phyloP scores from a whole-genome alignment of 345 rosid species.

The Mallotus nudiflorus region DNA sequence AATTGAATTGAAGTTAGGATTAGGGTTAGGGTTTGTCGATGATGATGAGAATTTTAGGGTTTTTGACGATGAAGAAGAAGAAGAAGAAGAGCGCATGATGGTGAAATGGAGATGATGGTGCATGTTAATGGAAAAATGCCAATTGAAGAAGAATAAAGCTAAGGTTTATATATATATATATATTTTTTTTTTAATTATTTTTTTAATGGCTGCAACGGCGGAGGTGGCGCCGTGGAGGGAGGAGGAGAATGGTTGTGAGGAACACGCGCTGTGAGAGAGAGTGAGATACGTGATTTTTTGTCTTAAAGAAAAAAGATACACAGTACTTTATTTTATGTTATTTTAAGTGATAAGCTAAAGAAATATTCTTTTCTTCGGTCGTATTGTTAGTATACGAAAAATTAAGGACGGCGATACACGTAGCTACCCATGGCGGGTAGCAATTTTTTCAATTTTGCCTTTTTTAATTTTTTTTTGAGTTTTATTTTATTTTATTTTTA shows the following conservation, averaged over 20 bases:
- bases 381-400: too few species aligned
- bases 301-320: too few species aligned
- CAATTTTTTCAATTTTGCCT: too few species aligned
- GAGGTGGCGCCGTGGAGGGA: neutral
- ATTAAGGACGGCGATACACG: too few species aligned
- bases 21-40: constrained; percentile 12
- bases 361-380: neutral
- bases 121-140: constrained; percentile 37
- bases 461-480: too few species aligned
- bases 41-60: constrained; percentile 15
- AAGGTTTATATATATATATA: too few species aligned
- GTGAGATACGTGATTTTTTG: neutral
- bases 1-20: constrained; percentile 22
- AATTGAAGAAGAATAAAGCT: neutral
- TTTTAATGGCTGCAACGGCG: neutral
- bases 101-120: constrained; percentile 49
- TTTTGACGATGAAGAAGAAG: constrained; percentile 26
- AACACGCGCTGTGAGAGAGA: neutral
- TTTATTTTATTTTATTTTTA: too few species aligned
- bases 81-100: constrained; percentile 22
- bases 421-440: too few species aligned
- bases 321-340: neutral
- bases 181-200: neutral
- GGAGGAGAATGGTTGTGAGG: too few species aligned
- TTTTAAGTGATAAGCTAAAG: neutral